Conservation (phyloP, 139 green algal species). For the Edaphochlamys debaryana region DNA sequence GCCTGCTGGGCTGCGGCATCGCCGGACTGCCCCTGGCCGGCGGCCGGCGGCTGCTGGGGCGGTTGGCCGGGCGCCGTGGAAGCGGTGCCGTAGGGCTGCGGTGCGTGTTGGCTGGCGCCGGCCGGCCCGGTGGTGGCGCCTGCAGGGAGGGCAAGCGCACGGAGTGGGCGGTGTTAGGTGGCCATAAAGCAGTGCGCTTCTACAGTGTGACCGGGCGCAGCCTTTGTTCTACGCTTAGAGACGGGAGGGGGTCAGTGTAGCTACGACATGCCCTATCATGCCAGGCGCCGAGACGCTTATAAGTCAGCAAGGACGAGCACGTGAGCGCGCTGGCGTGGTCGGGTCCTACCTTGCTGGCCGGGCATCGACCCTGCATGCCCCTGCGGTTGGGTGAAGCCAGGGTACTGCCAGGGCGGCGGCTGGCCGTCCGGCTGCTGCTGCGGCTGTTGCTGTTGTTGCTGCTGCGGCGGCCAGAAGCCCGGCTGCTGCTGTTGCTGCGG, state of each 20-base stretch:
- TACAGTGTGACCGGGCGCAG: too few species aligned
- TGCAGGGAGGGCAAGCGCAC: neutral
- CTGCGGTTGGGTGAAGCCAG: neutral
- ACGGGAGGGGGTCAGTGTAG: neutral
- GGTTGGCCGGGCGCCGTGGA: too few species aligned
- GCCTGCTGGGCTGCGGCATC: too few species aligned
- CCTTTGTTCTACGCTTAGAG: neutral
- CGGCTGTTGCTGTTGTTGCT: neutral
- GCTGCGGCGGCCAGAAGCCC: neutral
- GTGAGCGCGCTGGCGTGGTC: neutral
- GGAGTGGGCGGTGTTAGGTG: too few species aligned
- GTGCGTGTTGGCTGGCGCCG: neutral
- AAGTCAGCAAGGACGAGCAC: neutral
- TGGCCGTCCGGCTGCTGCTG: neutral
- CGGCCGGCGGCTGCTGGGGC: too few species aligned
- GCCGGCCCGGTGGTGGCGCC: neutral
- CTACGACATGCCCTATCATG: neutral
- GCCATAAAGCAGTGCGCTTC: too few species aligned
- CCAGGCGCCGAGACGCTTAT: too few species aligned
- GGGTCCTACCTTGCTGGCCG: too few species aligned
- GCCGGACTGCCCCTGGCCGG: too few species aligned
- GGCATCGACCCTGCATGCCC: too few species aligned
- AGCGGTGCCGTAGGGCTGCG: neutral
- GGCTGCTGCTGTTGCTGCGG: slow-evolving; percentile 4
- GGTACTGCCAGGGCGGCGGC: neutral